Conservation (phyloP, 2,329 filamentous ascomycete species). For the Geosmithia morbida region DNA sequence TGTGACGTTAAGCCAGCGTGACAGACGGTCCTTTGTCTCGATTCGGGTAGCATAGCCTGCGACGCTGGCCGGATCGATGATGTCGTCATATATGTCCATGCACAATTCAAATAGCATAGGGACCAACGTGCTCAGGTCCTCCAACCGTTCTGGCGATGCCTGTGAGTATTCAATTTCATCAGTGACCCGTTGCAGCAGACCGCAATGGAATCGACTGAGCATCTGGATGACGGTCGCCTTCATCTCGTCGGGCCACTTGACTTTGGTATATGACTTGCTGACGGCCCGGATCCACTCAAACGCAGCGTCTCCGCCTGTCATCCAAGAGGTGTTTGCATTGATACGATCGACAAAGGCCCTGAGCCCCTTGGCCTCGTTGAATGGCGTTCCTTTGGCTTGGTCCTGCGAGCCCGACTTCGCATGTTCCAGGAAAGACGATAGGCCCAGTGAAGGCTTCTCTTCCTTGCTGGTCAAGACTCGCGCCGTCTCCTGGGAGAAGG, state of each 20-base stretch:
- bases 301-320: conserved; percentile 39
- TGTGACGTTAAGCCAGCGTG: conserved; percentile 36
- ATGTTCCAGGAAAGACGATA: conserved; percentile 50
- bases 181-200: conserved; percentile 31
- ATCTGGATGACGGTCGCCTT: conserved; percentile 43
- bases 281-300: conserved; percentile 43
- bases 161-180: conserved; percentile 22
- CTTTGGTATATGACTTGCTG: conserved; percentile 33
- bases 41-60: conserved; percentile 32
- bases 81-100: conserved; percentile 44
- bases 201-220: conserved; percentile 36
- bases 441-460: conserved; percentile 33
- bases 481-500: conserved; percentile 38
- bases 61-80: conserved; percentile 40
- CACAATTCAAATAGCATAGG: conserved; percentile 49
- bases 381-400: conserved; percentile 26
- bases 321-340: conserved; percentile 27
- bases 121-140: conserved; percentile 26
- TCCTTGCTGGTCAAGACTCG: conserved; percentile 38
- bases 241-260: conserved; percentile 42
- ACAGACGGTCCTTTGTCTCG: conserved; percentile 33
- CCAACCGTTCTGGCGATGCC: conserved; percentile 10
- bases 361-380: conserved; percentile 39
- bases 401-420: conserved; percentile 41
- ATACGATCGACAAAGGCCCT: conserved; percentile 33